A percentile compares a stretch with the other conserved stretches of the same genome.
phyloP scores from a whole-genome alignment of 352 stramenopile species.

The Globisporangium radiosum region DNA sequence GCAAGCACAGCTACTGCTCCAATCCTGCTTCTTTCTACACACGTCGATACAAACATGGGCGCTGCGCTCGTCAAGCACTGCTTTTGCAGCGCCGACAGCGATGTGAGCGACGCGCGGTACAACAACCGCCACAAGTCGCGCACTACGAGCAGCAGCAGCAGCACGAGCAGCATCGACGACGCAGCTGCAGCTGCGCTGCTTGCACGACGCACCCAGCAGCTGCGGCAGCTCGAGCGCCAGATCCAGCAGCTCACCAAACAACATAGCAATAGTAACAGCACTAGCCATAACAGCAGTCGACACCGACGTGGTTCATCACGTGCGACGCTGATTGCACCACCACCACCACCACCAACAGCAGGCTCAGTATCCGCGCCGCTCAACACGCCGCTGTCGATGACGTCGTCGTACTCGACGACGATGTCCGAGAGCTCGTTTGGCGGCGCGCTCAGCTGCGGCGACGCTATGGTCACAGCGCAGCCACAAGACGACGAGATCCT shows the following conservation, averaged over 20 bases:
- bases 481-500: constrained; percentile 22
- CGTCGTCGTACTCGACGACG: constrained; percentile 17
- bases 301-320: background rate
- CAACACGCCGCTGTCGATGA: constrained; percentile 9
- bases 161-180: background rate
- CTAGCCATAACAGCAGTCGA: background rate
- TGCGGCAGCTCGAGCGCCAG: constrained; percentile 11
- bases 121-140: background rate
- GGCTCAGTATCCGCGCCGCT: background rate
- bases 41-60: constrained; percentile 14
- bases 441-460: constrained; percentile 6
- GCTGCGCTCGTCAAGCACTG: constrained; percentile 31
- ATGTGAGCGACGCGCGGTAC: constrained; percentile 1
- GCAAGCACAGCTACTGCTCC: background rate
- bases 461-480: background rate
- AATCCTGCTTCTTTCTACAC: background rate
- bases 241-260: constrained; percentile 11
- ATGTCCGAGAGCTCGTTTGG: constrained; percentile 46
- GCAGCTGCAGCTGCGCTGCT: constrained; percentile 3
- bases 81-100: constrained; percentile 15
- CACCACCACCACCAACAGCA: background rate
- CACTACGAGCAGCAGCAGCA: background rate
- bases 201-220: constrained; percentile 6
- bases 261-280: constrained; percentile 5
- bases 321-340: background rate